A percentile compares a stretch with the other conserved stretches of the same genome.
These are phyloP conservation scores for Diutina rugosa DNA, from an alignment of 1,139 yeast genomes.

Conservation along the genomic window DNA sequence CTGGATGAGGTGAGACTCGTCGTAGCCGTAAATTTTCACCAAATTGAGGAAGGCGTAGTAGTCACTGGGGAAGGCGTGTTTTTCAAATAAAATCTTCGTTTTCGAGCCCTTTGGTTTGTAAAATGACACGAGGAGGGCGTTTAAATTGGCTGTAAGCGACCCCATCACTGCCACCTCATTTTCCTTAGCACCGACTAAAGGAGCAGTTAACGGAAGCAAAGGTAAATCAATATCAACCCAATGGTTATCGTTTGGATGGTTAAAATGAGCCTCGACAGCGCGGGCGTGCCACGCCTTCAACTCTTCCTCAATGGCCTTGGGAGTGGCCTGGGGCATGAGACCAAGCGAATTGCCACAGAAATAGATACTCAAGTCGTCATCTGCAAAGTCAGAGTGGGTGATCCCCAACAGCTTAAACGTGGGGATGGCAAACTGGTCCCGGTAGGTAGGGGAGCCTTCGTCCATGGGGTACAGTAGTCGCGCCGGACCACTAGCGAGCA, in stretches of 20 bases:
- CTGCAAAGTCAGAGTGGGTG: constrained; percentile 7
- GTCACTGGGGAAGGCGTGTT: constrained; percentile 86
- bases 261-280: constrained; percentile 80
- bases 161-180: constrained; percentile 83
- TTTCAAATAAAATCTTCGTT: constrained; percentile 69
- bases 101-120: constrained; percentile 51
- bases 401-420: constrained; percentile 43
- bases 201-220: constrained; percentile 52
- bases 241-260: constrained; percentile 36
- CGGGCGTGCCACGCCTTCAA: constrained; percentile 69
- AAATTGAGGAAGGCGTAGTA: constrained; percentile 75
- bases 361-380: constrained; percentile 26
- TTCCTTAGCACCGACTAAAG: constrained; percentile 60
- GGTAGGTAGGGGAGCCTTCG: neutral
- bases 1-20: constrained; percentile 51
- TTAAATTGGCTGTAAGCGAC: constrained; percentile 70
- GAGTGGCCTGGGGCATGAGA: constrained; percentile 61
- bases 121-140: constrained; percentile 59
- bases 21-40: constrained; percentile 48
- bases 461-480: neutral
- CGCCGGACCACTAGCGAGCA: neutral
- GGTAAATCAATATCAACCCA: constrained; percentile 87
- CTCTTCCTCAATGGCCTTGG: constrained; percentile 48
- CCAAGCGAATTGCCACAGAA: constrained; percentile 91
- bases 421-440: constrained; percentile 41